Base-by-base conservation (phyloP, 129 eudicot species). In the Scalesia atractyloides region DNA sequence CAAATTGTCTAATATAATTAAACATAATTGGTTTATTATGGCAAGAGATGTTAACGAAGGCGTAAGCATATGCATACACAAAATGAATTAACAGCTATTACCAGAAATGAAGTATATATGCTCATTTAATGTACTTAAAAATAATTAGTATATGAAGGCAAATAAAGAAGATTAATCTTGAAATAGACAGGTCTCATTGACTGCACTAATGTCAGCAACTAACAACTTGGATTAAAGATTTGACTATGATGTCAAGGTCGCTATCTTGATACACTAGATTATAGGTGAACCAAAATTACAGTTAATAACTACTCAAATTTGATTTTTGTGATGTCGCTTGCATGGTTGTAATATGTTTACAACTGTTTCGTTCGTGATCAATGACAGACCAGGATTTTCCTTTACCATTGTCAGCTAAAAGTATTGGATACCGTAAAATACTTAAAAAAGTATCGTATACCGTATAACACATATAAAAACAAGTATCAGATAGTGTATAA, bases 1-100 rank as follows among this genome's bases (percentile, higher is more conserved):
- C 78, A 95, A 73, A 51, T 85, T 95, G 60, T 72, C 99, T 95
- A 47, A 17, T 24, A 24, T 24, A 24, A 24, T 24, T 24, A 24
- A 2, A 24, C 2, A 24, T 24, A 24, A 24, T 24, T 24, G 2
- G 26, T 24, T 24, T 24, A 24, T 24, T 24, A 17, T 49, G 19
- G 39, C 57, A 66, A 39, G 5, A 9, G 7, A n/a, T 5, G 39
- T 15, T 9, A 13, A 2, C 0, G 15, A 9, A 9, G 3, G 44
- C 11, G 63, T 57, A 5, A 57, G n/a, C 63, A 22, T 57, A 9
- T 15, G 44, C 5, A 13, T 22, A 14, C 5, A 2, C 34, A 53
- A 11, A 34, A 16, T 51, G 20, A 53, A 26, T 2, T 50, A n/a
- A 64, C 52, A 9, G 15, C n/a, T 48, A 11, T 49, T 49, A 49